phyloP scores from a whole-genome alignment of 495 filamentous ascomycete species.

The Talaromyces thailandensis region DNA sequence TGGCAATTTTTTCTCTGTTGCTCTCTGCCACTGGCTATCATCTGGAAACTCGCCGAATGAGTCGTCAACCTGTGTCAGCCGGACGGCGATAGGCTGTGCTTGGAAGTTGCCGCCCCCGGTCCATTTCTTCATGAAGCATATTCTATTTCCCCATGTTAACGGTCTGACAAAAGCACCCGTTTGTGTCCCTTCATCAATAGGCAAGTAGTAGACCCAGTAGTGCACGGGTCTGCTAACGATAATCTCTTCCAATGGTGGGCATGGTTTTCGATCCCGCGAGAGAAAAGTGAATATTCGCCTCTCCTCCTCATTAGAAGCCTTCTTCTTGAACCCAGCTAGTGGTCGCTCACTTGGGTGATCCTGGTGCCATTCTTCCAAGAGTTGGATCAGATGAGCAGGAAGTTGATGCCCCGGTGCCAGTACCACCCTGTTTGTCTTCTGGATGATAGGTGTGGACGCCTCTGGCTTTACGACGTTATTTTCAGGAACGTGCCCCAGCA shows the following conservation, averaged over 20 bases:
- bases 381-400: neutral
- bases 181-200: neutral
- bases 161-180: neutral
- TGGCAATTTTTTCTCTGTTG: neutral
- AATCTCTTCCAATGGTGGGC: neutral
- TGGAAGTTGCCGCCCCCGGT: neutral
- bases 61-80: neutral
- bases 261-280: neutral
- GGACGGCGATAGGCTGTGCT: neutral
- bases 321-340: neutral
- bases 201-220: neutral
- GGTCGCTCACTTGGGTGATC: neutral
- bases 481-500: neutral
- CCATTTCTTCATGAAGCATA: neutral
- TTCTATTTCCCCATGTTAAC: neutral
- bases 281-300: neutral
- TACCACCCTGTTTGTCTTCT: neutral
- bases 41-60: neutral
- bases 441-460: neutral
- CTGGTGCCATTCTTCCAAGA: slow-evolving; percentile 1
- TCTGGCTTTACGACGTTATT: neutral
- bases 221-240: neutral
- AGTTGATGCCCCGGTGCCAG: neutral
- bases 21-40: neutral
- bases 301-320: neutral